A percentile compares a stretch with the other conserved stretches of the same genome.
phyloP scores from a whole-genome alignment of 805 yeast species.

The Lipomyces anomalus region DNA sequence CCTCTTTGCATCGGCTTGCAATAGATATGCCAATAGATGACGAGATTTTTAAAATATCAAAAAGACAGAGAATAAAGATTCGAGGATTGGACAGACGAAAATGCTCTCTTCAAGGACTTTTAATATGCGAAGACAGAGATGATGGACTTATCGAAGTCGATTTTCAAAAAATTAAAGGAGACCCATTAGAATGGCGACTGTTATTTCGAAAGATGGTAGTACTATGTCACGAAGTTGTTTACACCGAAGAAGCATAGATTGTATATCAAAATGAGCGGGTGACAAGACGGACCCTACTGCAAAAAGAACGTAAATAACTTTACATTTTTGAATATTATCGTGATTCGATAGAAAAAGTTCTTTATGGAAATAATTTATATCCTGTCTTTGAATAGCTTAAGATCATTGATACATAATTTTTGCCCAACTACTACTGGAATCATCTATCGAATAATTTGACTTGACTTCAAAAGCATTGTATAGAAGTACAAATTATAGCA shows the following conservation, averaged over 20 bases:
- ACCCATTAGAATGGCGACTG: conserved; percentile 70
- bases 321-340: no score
- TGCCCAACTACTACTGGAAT: no score
- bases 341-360: no score
- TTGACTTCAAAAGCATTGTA: no score
- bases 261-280: no score
- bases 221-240: conserved; percentile 36
- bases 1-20: conserved; percentile 42
- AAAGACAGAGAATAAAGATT: conserved; percentile 10
- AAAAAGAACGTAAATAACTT: no score
- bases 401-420: no score
- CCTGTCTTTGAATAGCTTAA: no score
- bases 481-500: no score
- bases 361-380: no score
- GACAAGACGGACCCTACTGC: no score
- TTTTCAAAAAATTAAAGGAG: conserved; percentile 54
- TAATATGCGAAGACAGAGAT: conserved; percentile 15
- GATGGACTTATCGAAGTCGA: conserved; percentile 40
- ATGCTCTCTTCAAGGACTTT: conserved; percentile 25
- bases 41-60: conserved; percentile 10
- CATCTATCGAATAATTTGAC: no score
- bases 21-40: conserved; percentile 33
- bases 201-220: conserved; percentile 54
- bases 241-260: conserved; percentile 11
- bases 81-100: conserved; percentile 24